These are phyloP conservation scores for Coprinopsis strossmayeri DNA, from an alignment of 768 basidiomycete species.

Conservation along the genomic window DNA sequence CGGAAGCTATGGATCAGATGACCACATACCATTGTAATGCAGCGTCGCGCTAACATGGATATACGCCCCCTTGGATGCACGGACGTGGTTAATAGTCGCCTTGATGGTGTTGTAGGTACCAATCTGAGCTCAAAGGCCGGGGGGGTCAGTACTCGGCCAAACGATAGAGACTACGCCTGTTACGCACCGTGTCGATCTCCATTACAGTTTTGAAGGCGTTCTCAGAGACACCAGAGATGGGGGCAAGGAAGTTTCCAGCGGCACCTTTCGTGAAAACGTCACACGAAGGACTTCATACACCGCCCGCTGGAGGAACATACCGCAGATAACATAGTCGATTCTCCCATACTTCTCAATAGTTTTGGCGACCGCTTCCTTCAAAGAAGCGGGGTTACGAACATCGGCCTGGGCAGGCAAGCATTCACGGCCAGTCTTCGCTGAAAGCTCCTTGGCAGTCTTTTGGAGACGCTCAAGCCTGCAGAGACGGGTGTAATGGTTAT, in stretches of 20 bases:
- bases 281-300: neutral
- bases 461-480: slow-evolving; percentile 65
- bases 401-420: slow-evolving; percentile 78
- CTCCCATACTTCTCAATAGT: slow-evolving; percentile 73
- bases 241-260: slow-evolving; percentile 93
- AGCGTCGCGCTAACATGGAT: slow-evolving; percentile 87
- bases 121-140: slow-evolving; percentile 37
- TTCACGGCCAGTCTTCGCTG: slow-evolving; percentile 55
- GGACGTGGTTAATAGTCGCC: slow-evolving; percentile 73
- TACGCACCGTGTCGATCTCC: slow-evolving; percentile 82
- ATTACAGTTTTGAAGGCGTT: slow-evolving; percentile 91
- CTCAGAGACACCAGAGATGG: slow-evolving; percentile 76
- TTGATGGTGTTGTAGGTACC: slow-evolving; percentile 95
- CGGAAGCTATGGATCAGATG: slow-evolving; percentile 8
- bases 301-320: slow-evolving; percentile 36
- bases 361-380: slow-evolving; percentile 70
- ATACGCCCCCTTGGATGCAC: slow-evolving; percentile 71
- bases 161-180: slow-evolving; percentile 14
- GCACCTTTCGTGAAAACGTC: slow-evolving; percentile 48
- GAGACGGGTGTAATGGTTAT: too few species aligned
- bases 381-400: slow-evolving; percentile 68
- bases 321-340: slow-evolving; percentile 95
- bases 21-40: slow-evolving; percentile 65
- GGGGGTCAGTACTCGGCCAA: neutral
- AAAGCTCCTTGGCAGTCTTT: slow-evolving; percentile 64